These are phyloP conservation scores for Trichoderma sp. DNA, from an alignment of 2,329 filamentous ascomycete genomes.

Conservation along the genomic window DNA sequence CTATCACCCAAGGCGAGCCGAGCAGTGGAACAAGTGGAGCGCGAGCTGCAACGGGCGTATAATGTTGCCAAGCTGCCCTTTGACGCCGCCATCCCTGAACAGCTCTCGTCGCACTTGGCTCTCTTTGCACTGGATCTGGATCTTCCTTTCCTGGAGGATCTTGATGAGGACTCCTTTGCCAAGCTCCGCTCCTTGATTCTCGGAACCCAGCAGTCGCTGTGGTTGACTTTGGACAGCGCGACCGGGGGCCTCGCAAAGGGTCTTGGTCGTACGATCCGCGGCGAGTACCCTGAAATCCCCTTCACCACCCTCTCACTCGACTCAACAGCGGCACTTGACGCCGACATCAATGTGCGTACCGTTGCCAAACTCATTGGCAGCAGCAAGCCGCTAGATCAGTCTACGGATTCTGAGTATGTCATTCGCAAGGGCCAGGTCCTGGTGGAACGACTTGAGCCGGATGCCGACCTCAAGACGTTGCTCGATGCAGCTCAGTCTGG, in stretches of 20 bases:
- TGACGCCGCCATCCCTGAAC: background rate
- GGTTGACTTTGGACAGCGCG: background rate
- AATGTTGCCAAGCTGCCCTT: background rate
- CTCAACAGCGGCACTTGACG: background rate
- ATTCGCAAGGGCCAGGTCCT: background rate
- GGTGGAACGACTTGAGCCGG: background rate
- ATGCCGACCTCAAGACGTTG: background rate
- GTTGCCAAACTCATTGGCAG: background rate
- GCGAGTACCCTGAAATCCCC: background rate
- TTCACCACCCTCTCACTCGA: background rate
- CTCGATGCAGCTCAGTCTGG: background rate
- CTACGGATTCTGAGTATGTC: background rate
- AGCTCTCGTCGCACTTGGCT: background rate
- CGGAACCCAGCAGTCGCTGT: background rate
- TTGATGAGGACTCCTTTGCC: background rate
- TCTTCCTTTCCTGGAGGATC: background rate
- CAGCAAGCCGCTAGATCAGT: background rate
- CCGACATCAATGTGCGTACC: background rate
- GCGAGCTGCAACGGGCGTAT: background rate
- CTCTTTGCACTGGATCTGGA: background rate
- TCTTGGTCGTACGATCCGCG: background rate
- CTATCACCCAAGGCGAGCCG: background rate
- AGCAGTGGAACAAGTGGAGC: background rate
- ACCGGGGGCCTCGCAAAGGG: background rate
- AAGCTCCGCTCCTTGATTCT: background rate